Evolutionary conservation across 129 eudicot genomes (phyloP).

Genomic region (Daucus carota): DNA sequence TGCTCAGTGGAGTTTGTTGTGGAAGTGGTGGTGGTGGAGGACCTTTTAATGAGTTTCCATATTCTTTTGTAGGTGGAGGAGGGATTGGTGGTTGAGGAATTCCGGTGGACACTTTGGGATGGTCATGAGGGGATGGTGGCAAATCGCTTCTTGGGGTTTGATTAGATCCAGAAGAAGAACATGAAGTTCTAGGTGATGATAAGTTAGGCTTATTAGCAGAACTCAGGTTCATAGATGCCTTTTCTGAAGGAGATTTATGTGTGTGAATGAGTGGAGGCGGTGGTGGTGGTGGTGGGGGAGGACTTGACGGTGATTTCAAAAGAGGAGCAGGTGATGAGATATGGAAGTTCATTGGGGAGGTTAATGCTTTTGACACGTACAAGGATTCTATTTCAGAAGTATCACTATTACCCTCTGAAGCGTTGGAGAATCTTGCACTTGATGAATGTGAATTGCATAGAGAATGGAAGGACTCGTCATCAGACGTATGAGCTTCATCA

Average conservation of each 20-base stretch:
- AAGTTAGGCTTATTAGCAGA: constrained; percentile 8
- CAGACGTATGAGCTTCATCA: constrained; percentile 47
- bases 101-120: constrained; percentile 20
- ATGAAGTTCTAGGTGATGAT: constrained; percentile 19
- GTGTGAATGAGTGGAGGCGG: constrained; percentile 22
- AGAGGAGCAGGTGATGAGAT: neutral
- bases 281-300: constrained; percentile 19
- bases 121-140: constrained; percentile 21
- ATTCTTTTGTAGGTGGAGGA: constrained; percentile 34
- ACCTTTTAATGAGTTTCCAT: constrained; percentile 14
- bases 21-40: constrained; percentile 58
- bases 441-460: constrained; percentile 51
- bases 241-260: constrained; percentile 14
- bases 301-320: neutral
- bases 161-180: constrained; percentile 24
- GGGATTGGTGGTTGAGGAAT: constrained; percentile 56
- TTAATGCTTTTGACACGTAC: constrained; percentile 7
- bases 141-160: constrained; percentile 15
- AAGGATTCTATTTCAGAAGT: constrained; percentile 24
- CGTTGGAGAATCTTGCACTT: constrained; percentile 51
- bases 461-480: constrained; percentile 85
- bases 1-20: constrained; percentile 43
- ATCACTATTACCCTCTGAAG: constrained; percentile 44
- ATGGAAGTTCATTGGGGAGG: constrained; percentile 9
- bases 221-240: neutral